Conservation (phyloP, 768 basidiomycete genomes). For the Lactifluus rugatus region DNA sequence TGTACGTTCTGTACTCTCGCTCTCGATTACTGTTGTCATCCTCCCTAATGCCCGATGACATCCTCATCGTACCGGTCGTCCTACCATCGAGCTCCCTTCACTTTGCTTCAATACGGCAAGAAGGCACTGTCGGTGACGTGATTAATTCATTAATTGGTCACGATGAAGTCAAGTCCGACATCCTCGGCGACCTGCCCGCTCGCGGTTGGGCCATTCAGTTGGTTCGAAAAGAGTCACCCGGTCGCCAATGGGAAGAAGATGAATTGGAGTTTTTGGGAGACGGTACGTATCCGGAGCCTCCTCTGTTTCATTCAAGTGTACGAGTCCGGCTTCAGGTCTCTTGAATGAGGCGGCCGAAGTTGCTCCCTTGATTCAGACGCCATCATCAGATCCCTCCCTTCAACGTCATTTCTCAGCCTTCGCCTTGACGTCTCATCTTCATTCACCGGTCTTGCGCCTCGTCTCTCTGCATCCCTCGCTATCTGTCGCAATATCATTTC, state of each 20-base stretch:
- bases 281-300: slow-evolving; percentile 33
- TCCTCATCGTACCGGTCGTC: slow-evolving; percentile 48
- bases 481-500: slow-evolving; percentile 43
- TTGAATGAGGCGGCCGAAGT: slow-evolving; percentile 37
- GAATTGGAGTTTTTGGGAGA: slow-evolving; percentile 57
- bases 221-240: slow-evolving; percentile 47
- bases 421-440: slow-evolving; percentile 56
- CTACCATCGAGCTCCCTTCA: slow-evolving; percentile 50
- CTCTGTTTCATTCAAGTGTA: not conserved
- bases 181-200: slow-evolving; percentile 48
- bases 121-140: slow-evolving; percentile 52
- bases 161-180: slow-evolving; percentile 42
- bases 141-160: slow-evolving; percentile 39
- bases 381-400: slow-evolving; percentile 27
- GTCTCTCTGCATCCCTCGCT: slow-evolving; percentile 59
- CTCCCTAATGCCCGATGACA: slow-evolving; percentile 32
- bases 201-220: slow-evolving; percentile 61
- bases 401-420: slow-evolving; percentile 61
- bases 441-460: slow-evolving; percentile 56
- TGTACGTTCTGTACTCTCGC: not conserved
- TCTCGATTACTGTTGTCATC: not conserved
- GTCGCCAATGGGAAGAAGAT: slow-evolving; percentile 60
- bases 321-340: slow-evolving; percentile 35
- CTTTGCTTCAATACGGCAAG: slow-evolving; percentile 46
- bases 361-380: slow-evolving; percentile 42